Evolutionary conservation across 306 rosid genomes (phyloP).

Genomic region (Castanospermum australe): DNA sequence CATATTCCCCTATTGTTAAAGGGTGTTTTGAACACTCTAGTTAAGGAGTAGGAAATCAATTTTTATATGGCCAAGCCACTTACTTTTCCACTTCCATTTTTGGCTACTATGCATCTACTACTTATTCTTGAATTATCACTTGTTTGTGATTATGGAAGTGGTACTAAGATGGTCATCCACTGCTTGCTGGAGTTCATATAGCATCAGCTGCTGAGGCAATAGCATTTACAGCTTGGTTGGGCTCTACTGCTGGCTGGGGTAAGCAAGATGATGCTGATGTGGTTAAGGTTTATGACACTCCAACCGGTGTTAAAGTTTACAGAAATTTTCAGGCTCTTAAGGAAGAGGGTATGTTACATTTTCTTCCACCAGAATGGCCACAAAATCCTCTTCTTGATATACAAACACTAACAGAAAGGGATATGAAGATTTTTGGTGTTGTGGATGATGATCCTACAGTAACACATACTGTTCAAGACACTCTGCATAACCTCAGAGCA

Average conservation of each 20-base stretch:
- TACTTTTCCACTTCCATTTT: no score
- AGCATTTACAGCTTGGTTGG: conserved; percentile 71
- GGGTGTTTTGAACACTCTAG: no score
- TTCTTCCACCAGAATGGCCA: conserved; percentile 72
- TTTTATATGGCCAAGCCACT: no score
- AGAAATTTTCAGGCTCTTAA: conserved; percentile 47
- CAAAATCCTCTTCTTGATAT: conserved; percentile 55
- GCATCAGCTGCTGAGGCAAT: conserved; percentile 76
- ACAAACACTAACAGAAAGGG: conserved; percentile 49
- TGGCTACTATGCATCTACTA: no score
- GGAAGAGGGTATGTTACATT: conserved; percentile 46
- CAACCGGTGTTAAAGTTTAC: conserved; percentile 61
- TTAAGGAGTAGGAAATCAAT: no score
- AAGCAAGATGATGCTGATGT: neutral
- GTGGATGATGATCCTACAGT: conserved; percentile 82
- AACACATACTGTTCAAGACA: conserved; percentile 81
- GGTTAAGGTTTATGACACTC: conserved; percentile 55
- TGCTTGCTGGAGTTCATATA: conserved; percentile 83
- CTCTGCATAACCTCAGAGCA: no score
- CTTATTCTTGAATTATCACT: no score
- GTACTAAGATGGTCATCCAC: conserved; percentile 74
- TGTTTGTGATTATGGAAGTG: no score
- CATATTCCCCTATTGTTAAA: no score
- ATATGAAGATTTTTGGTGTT: conserved; percentile 58
- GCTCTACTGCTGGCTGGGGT: conserved; percentile 51